Evolutionary conservation across 768 basidiomycete species (phyloP), one percentile per base, ranked within the genome.

Genomic region (button mushroom (Agaricus bisporus)): DNA sequence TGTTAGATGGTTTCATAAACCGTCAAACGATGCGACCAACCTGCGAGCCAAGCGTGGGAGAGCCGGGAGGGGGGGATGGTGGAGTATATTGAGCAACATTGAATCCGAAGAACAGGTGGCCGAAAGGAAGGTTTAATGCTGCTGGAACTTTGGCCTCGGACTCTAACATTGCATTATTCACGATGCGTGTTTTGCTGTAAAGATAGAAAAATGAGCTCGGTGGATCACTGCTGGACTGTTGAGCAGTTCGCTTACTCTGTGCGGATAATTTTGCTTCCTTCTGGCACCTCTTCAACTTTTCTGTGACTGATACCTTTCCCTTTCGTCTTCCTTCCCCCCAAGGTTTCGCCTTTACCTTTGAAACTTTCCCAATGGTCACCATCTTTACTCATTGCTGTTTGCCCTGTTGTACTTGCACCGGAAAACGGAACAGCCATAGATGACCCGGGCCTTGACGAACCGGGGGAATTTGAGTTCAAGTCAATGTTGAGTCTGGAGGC

Each of bases 81-180:
- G 82, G 81, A 3, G 70, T 74, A 64, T 90, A 91, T 1, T 87
- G 75, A 1, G 81, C 72, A 53, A 90, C 80, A 56, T 89, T 88
- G 72, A 87, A 99, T 9, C 97, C 97, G 63, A 99, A 98, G 76
- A 99, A 99, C 17, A 99, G 75, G 59, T 97, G 88, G 11, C 97
- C 97, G 58, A 88, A 86, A 0, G 97, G 94, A 9, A 99, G 74
- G 59, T 87, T 88, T 39, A 99, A 74, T 7, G 93, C 86, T 0
- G 91, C 94, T 4, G 97, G 95, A 7, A 89, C 92, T 61, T 89
- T 86, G 45, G 72, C 76, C 17, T 86, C 85, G 15, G 81, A 74
- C 54, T 90, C 88, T 12, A 93, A 70, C 12, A 80, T 81, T 43
- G 81, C 84, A 57, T 88, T 92, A 1, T 93, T 91, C 26, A 98